Evolutionary conservation across 495 filamentous ascomycete species (phyloP), one percentile per base, ranked within the genome.

Genomic region (Neurospora africana): DNA sequence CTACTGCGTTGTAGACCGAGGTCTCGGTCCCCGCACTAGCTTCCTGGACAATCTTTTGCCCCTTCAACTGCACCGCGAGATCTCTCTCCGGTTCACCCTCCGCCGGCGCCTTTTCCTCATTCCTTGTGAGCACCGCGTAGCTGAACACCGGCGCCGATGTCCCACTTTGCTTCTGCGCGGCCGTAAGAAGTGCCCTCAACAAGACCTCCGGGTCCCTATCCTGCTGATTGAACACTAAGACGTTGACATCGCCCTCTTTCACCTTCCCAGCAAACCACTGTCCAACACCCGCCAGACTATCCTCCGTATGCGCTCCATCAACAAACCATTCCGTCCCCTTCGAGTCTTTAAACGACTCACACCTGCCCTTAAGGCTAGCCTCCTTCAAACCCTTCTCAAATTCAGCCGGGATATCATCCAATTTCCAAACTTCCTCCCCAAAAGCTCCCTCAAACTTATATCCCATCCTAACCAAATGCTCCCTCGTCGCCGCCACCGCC

Each of bases 141-240:
- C 76, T 74, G 71, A 86, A 85, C 17, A 76, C 58, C 2, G 68
- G 67, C 40, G 43, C 61, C 11, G 41, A n/a, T 13, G 44, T 17
- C 1, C 43, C 67, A 0, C 35, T 17, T 23, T 71, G 72, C 7
- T 70, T 72, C 47, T 74, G 41, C 2, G 76, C 76, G 1, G 74
- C 81, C 6, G 68, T 40, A 1, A 81, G 69, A 4, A 94, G 78
- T 3, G 86, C 85, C 2, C 76, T 69, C 13, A 91, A 74, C 17
- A 98, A 86, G 4, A 85, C 85, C 1, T 69, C 81, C 72, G 83
- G 90, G 75, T 97, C 89, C 17, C 95, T 88, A 17, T 92, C 93
- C 78, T 97, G 93, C 78, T 98, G 95, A 82, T 98, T 98, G 84
- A 99, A 99, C 67, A 99, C 86, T 68, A 99, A 82, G 35, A 97